These are phyloP conservation scores for Fusarium chaquense DNA, from an alignment of 2,329 filamentous ascomycete species.

Conservation along the genomic window DNA sequence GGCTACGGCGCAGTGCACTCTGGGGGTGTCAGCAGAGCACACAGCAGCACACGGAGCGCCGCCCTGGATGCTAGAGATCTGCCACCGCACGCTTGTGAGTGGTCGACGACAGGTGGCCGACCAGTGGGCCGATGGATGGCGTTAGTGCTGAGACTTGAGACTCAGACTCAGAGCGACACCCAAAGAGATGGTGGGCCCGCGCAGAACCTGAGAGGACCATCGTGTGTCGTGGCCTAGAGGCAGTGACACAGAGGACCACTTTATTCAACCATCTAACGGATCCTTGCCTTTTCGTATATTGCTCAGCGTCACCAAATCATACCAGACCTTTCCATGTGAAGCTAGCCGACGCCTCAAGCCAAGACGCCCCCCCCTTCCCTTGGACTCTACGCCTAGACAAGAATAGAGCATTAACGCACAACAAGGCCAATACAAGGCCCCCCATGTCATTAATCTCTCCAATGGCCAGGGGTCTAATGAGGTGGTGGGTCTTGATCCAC, in stretches of 20 bases:
- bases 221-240: conserved; percentile 37
- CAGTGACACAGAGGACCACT: conserved; percentile 54
- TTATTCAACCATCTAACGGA: conserved; percentile 59
- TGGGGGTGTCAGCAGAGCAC: conserved; percentile 48
- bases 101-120: conserved; percentile 36
- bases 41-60: conserved; percentile 23
- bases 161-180: conserved; percentile 16
- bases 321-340: conserved; percentile 49
- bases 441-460: conserved; percentile 54
- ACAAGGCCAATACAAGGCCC: conserved; percentile 50
- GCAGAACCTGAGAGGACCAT: conserved; percentile 32
- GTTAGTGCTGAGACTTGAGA: conserved; percentile 48
- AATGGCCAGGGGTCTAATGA: conserved; percentile 49
- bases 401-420: conserved; percentile 57
- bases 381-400: conserved; percentile 51
- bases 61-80: conserved; percentile 40
- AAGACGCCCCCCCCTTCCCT: conserved; percentile 46
- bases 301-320: conserved; percentile 59
- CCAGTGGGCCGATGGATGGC: conserved; percentile 48
- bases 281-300: conserved; percentile 63
- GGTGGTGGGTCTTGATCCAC: conserved; percentile 48
- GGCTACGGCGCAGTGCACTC: conserved; percentile 37
- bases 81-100: conserved; percentile 38
- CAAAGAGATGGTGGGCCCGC: conserved; percentile 40
- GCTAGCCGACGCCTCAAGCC: conserved; percentile 46